A percentile compares a stretch with the other conserved stretches of the same genome.
Conservation (phyloP, 1,139 yeast species). For the Pichia sp. region DNA sequence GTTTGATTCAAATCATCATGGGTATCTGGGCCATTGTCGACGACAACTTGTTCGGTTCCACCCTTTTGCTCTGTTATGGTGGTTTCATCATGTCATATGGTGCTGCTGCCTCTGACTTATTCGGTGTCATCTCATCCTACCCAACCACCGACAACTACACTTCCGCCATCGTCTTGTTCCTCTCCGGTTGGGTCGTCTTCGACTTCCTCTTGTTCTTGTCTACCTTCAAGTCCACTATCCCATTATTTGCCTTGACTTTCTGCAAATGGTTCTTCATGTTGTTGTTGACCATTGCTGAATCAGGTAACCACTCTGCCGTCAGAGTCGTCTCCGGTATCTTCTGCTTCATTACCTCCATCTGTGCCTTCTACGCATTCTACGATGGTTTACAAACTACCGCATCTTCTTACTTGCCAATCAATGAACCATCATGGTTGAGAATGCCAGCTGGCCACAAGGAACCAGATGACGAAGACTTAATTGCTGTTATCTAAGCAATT, state of each 20-base stretch:
- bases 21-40: constrained; percentile 60
- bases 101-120: constrained; percentile 32
- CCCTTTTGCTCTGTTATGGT: constrained; percentile 36
- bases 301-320: constrained; percentile 33
- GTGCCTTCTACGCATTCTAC: constrained; percentile 38
- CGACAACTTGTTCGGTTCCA: constrained; percentile 42
- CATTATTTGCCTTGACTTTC: constrained; percentile 36
- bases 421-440: constrained; percentile 28
- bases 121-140: constrained; percentile 31
- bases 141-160: constrained; percentile 30
- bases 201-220: constrained; percentile 37
- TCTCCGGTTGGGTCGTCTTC: constrained; percentile 44
- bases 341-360: constrained; percentile 37
- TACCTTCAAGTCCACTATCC: constrained; percentile 41
- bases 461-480: constrained; percentile 21
- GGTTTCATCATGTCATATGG: constrained; percentile 36
- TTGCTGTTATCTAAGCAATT: constrained; percentile 10
- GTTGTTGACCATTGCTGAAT: constrained; percentile 39
- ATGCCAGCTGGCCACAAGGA: constrained; percentile 26
- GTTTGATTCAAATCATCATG: constrained; percentile 56
- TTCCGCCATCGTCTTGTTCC: constrained; percentile 41
- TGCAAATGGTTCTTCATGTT: constrained; percentile 38
- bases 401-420: constrained; percentile 25
- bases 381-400: constrained; percentile 25
- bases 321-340: constrained; percentile 42